A percentile compares a stretch with the other conserved stretches of the same genome.
Evolutionary conservation across 2,329 filamentous ascomycete species (phyloP).

Genomic region (Xylaria sp.): DNA sequence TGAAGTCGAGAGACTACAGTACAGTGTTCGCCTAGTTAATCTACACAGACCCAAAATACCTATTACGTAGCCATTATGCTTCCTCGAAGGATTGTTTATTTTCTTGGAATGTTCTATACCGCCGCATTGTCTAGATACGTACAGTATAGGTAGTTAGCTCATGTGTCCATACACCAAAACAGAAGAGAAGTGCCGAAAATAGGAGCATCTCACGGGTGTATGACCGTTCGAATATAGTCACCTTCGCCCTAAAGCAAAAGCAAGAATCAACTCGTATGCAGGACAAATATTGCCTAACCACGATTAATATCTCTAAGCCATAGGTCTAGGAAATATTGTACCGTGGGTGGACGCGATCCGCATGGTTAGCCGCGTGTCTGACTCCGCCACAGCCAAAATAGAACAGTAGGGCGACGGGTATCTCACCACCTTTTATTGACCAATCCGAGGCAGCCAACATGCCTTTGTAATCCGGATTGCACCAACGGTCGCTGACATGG

Average conservation of each 20-base stretch:
- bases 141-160: too few relatives aligned
- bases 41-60: too few relatives aligned
- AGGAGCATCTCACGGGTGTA: not conserved
- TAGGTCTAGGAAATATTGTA: too few relatives aligned
- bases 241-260: not conserved
- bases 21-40: too few relatives aligned
- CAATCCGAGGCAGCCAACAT: not conserved
- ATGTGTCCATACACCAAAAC: too few relatives aligned
- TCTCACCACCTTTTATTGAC: not conserved
- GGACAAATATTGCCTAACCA: too few relatives aligned
- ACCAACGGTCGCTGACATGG: not conserved
- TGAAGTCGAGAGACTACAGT: not conserved
- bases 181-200: not conserved
- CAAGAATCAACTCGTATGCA: not conserved
- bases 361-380: not conserved
- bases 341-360: too few relatives aligned
- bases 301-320: too few relatives aligned
- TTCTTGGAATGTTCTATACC: too few relatives aligned
- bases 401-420: not conserved
- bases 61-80: too few relatives aligned
- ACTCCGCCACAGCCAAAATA: constrained; percentile 19
- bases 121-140: too few relatives aligned
- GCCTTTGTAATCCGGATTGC: not conserved
- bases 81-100: too few relatives aligned
- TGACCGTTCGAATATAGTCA: not conserved